Percentiles rank a stretch among this genome's conserved stretches.
Conservation (phyloP, 768 basidiomycete genomes). For the Amanita muscaria region DNA sequence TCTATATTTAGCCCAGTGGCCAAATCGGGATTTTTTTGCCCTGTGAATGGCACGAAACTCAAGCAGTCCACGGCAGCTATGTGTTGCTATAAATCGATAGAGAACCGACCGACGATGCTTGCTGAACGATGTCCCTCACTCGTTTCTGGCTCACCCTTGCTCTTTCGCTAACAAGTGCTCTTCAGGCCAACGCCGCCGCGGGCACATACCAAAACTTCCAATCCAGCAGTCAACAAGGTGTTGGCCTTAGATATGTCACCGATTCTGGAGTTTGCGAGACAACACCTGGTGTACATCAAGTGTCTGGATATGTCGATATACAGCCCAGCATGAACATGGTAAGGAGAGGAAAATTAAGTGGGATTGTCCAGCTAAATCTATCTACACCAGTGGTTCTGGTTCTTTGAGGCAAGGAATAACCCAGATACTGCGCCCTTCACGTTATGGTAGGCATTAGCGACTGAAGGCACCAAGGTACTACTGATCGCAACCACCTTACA, state of each 20-base stretch:
- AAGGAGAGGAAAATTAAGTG: background rate
- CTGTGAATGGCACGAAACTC: no score
- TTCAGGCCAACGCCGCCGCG: background rate
- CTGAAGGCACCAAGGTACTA: no score
- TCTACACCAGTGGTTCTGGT: conserved; percentile 79
- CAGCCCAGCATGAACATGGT: conserved; percentile 54
- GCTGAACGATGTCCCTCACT: background rate
- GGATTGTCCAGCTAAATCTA: no score
- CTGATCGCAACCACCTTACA: no score
- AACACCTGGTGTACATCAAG: conserved; percentile 48
- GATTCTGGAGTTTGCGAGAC: conserved; percentile 62
- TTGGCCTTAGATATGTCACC: conserved; percentile 38
- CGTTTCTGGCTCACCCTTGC: background rate
- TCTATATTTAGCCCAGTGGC: no score
- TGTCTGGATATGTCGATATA: conserved; percentile 56
- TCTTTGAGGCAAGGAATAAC: conserved; percentile 53
- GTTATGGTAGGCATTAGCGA: conserved; percentile 36
- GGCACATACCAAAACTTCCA: conserved; percentile 12
- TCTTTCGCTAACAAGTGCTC: background rate
- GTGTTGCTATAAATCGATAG: background rate
- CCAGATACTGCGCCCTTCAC: conserved; percentile 60
- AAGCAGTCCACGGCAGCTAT: no score
- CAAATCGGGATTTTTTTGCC: no score
- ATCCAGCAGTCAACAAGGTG: conserved; percentile 16
- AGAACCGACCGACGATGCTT: background rate